Evolutionary conservation across 495 filamentous ascomycete genomes (phyloP).

Genomic region (Clohesyomyces aquaticus): DNA sequence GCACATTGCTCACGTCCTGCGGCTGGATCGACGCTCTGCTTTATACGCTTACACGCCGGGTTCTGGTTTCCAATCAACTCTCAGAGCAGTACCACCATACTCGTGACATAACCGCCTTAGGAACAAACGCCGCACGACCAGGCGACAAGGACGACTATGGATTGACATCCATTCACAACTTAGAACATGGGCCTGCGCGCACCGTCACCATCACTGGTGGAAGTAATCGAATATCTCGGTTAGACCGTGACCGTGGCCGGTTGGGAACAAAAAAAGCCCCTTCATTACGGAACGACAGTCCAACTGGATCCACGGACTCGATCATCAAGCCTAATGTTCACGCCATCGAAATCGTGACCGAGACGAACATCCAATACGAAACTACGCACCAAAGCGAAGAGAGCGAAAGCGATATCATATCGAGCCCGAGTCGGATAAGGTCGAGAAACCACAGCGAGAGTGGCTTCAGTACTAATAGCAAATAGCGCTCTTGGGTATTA

Average conservation of each 20-base stretch:
- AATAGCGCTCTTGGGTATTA: not conserved
- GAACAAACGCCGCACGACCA: constrained; percentile 16
- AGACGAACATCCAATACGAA: constrained; percentile 34
- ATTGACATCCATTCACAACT: constrained; percentile 23
- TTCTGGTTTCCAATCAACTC: constrained; percentile 46
- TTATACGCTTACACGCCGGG: constrained; percentile 69
- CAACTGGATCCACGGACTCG: constrained; percentile 24
- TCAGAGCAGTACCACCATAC: constrained; percentile 6
- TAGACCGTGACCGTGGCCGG: constrained; percentile 8
- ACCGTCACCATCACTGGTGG: constrained; percentile 35
- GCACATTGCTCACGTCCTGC: constrained; percentile 72
- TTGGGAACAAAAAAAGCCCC: not conserved
- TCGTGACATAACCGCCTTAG: constrained; percentile 13
- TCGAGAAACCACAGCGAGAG: constrained; percentile 22
- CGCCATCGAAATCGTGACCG: constrained; percentile 34
- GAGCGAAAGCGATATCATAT: constrained; percentile 19
- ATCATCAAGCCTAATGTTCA: constrained; percentile 30
- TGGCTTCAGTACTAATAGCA: constrained; percentile 13
- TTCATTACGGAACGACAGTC: constrained; percentile 10
- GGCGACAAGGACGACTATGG: constrained; percentile 23
- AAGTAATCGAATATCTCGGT: constrained; percentile 29
- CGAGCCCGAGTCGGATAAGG: not conserved
- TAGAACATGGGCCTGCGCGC: constrained; percentile 22
- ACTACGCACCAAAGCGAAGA: not conserved
- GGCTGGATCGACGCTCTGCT: constrained; percentile 75